These are phyloP conservation scores for Hanseniaspora vineae DNA, from an alignment of 805 yeast species.

Conservation along the genomic window DNA sequence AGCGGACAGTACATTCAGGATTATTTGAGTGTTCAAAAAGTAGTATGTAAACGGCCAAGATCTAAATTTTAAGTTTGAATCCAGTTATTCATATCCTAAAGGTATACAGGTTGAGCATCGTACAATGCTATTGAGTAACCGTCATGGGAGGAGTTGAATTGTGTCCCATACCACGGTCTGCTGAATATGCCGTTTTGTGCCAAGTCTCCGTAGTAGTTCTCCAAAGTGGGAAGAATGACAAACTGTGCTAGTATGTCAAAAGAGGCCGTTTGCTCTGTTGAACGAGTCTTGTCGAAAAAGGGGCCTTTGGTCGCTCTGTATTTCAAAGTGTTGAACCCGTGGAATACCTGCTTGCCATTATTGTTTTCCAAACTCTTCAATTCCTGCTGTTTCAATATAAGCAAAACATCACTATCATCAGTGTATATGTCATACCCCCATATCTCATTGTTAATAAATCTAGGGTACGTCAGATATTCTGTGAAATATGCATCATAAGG, in stretches of 20 bases:
- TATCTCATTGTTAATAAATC: constrained; percentile 37
- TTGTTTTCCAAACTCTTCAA: constrained; percentile 19
- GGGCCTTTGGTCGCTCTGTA: too few relatives aligned
- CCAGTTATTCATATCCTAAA: too few relatives aligned
- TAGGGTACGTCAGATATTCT: constrained; percentile 20
- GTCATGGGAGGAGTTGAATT: constrained; percentile 41
- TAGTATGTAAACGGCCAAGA: background rate
- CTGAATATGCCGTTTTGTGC: constrained; percentile 60
- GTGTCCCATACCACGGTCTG: constrained; percentile 45
- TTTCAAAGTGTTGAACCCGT: constrained; percentile 9
- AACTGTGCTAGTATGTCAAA: constrained; percentile 24
- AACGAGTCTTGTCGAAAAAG: too few relatives aligned
- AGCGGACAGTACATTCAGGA: too few relatives aligned
- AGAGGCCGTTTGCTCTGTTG: background rate
- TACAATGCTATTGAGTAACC: constrained; percentile 65
- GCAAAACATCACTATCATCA: constrained; percentile 79
- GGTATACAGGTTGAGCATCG: constrained; percentile 15
- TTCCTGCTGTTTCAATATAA: constrained; percentile 52
- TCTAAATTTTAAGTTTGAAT: background rate
- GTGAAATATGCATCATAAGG: constrained; percentile 12
- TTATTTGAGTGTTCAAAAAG: too few relatives aligned
- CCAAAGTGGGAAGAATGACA: constrained; percentile 54
- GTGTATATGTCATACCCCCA: constrained; percentile 95
- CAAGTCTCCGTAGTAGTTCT: constrained; percentile 44
- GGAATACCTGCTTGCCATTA: constrained; percentile 5